Conservation (phyloP, 306 rosid species). For the Sechiopsis laciniata region DNA sequence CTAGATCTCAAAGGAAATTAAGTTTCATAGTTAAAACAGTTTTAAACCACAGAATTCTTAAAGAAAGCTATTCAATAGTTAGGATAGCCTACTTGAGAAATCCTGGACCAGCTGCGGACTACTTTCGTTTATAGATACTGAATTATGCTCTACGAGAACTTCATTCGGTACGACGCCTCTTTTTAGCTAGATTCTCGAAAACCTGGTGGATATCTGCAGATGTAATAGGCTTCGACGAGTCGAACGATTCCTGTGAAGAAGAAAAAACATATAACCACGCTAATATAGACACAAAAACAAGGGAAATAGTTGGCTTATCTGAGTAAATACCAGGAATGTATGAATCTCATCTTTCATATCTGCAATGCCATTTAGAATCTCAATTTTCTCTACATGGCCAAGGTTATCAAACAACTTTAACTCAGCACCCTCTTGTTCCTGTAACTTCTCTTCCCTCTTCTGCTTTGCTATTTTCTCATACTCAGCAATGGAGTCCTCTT, state of each 20-base stretch:
- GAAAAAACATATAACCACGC: constrained; percentile 1
- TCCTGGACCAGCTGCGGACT: constrained; percentile 21
- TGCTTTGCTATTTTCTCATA: constrained; percentile 81
- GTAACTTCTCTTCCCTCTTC: constrained; percentile 78
- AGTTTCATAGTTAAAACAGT: constrained; percentile 13
- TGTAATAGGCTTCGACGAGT: constrained; percentile 78
- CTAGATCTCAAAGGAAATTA: background rate
- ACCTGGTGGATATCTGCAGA: constrained; percentile 78
- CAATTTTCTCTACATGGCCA: constrained; percentile 91
- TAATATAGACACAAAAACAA: constrained; percentile 13
- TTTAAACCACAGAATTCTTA: background rate
- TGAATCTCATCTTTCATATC: constrained; percentile 89
- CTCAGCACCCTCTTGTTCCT: constrained; percentile 75
- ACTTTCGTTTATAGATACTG: constrained; percentile 23
- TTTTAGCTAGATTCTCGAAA: constrained; percentile 76
- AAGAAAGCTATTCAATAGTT: constrained; percentile 18
- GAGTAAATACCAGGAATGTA: constrained; percentile 60
- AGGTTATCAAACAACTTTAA: constrained; percentile 56
- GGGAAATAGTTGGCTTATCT: background rate
- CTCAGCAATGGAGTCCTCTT: constrained; percentile 80
- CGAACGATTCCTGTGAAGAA: constrained; percentile 66
- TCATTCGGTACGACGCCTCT: constrained; percentile 78
- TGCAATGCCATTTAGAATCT: constrained; percentile 83
- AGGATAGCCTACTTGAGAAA: constrained; percentile 26
- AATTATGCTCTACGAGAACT: constrained; percentile 23